A percentile compares a stretch with the other conserved stretches of the same genome.
These are phyloP conservation scores for Sporisorium reilianum DNA, from an alignment of 1,284 basidiomycete species.

Conservation along the genomic window DNA sequence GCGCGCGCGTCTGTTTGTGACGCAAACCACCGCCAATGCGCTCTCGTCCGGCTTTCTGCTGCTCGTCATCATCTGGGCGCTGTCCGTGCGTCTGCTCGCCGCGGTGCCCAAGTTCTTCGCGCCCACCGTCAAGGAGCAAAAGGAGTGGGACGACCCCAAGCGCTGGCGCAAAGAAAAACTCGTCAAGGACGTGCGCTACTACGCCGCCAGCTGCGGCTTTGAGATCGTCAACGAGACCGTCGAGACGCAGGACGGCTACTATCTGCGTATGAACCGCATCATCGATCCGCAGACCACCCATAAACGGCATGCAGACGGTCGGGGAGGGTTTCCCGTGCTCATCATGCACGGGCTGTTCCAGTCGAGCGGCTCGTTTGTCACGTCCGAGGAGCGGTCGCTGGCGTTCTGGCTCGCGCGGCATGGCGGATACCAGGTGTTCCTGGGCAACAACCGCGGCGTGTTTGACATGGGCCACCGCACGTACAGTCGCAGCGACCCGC, in stretches of 20 bases:
- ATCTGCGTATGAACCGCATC: constrained; percentile 74
- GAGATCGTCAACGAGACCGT: constrained; percentile 75
- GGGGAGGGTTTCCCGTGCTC: constrained; percentile 74
- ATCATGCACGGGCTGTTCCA: constrained; percentile 77
- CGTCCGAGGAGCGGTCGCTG: constrained; percentile 75
- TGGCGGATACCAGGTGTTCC: constrained; percentile 75
- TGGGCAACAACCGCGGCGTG: constrained; percentile 76
- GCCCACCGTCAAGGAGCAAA: constrained; percentile 21
- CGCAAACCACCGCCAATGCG: constrained; percentile 72
- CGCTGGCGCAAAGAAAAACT: constrained; percentile 72
- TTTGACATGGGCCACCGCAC: constrained; percentile 76
- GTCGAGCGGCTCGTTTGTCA: constrained; percentile 76
- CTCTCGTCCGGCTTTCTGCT: constrained; percentile 74
- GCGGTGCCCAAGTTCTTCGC: constrained; percentile 48
- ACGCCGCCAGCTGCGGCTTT: constrained; percentile 74
- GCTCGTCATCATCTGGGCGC: constrained; percentile 70
- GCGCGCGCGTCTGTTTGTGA: constrained; percentile 68
- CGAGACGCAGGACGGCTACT: constrained; percentile 76
- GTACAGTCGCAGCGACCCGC: constrained; percentile 73
- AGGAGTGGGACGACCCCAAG: constrained; percentile 73
- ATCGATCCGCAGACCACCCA: constrained; percentile 71
- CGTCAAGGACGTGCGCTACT: constrained; percentile 74
- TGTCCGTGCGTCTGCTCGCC: constrained; percentile 54
- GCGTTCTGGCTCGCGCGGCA: constrained; percentile 76
- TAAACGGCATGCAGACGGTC: constrained; percentile 70